These are phyloP conservation scores for Phaeophleospora eucalypticola DNA, from an alignment of 2,329 filamentous ascomycete genomes.

Conservation along the genomic window DNA sequence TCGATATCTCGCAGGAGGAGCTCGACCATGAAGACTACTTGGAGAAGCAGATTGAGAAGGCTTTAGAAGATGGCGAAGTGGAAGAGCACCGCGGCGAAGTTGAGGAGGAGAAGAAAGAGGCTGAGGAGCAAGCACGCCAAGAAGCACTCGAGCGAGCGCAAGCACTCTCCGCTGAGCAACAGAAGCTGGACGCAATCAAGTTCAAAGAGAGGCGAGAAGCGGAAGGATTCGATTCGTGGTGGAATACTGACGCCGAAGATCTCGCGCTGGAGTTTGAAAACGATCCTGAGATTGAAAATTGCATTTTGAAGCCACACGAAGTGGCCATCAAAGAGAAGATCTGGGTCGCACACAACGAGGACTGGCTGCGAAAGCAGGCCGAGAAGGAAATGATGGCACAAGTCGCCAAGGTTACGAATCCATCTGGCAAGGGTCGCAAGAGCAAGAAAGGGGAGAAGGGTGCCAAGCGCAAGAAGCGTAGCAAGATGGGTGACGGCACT, in stretches of 20 bases:
- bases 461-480: constrained; percentile 43
- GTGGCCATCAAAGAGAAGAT: constrained; percentile 80
- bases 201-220: constrained; percentile 48
- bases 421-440: constrained; percentile 21
- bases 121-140: constrained; percentile 8
- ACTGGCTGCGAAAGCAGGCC: constrained; percentile 84
- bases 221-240: constrained; percentile 57
- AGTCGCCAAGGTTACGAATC: constrained; percentile 50
- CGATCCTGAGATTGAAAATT: constrained; percentile 81
- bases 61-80: constrained; percentile 30
- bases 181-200: constrained; percentile 39
- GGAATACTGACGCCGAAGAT: constrained; percentile 42
- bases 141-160: constrained; percentile 22
- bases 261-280: constrained; percentile 72
- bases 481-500: constrained; percentile 40
- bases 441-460: constrained; percentile 34
- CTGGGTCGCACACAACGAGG: constrained; percentile 92
- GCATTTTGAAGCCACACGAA: constrained; percentile 69
- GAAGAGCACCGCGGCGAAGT: constrained; percentile 28
- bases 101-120: constrained; percentile 27
- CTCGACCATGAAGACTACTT: constrained; percentile 46
- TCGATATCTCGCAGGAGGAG: constrained; percentile 41
- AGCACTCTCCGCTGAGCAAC: constrained; percentile 26
- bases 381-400: constrained; percentile 75
- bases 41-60: constrained; percentile 41